Base-by-base conservation (phyloP, 345 rosid species). In the Populus simonii region DNA sequence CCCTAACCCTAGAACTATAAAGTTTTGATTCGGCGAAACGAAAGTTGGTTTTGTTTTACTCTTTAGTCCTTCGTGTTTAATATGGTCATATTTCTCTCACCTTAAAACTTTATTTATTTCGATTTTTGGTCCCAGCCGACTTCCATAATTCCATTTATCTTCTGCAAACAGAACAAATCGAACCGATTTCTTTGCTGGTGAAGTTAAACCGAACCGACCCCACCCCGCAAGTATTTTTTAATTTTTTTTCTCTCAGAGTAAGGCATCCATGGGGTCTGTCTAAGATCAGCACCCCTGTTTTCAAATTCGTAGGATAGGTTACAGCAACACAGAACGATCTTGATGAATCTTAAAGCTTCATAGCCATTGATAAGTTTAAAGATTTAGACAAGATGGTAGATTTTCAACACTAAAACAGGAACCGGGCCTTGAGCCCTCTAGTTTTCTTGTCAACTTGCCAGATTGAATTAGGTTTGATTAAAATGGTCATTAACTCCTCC, bases 1-100 rank as follows among this genome's bases (percentile, higher is more conserved):
- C 82, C 75, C 79, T 74, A 80, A 76, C 75, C 79, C 79, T 70
- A 70, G 43, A 51, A 22, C 62, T 9, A 10, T 3, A 57, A 57
- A 23, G 27, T n/a, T n/a, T n/a, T n/a, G 53, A 66, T 20, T 59
- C 66, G 13, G n/a, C 18, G 25, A 13, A 29, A 23, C 2, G 16
- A 35, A 1, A 5, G 18, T 15, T 20, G 18, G 35, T 38, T 65
- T 0, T 11, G 2, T 73, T 73, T 53, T 29, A 68, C 16, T 6
- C 23, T 41, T n/a, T 68, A 7, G 43, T 36, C 69, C 70, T 29
- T 20, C 17, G 1, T 17, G 17, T 27, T 47, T 71, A 16, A 55
- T n/a, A 8, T 20, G 4, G 29, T 61, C 25, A 61, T 25, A 61
- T 62, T 13, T 25, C 6, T 8, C 6, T 4, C 67, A 17, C n/a